Base-by-base conservation (phyloP, 805 yeast species). In the Ogataea saltuana region DNA sequence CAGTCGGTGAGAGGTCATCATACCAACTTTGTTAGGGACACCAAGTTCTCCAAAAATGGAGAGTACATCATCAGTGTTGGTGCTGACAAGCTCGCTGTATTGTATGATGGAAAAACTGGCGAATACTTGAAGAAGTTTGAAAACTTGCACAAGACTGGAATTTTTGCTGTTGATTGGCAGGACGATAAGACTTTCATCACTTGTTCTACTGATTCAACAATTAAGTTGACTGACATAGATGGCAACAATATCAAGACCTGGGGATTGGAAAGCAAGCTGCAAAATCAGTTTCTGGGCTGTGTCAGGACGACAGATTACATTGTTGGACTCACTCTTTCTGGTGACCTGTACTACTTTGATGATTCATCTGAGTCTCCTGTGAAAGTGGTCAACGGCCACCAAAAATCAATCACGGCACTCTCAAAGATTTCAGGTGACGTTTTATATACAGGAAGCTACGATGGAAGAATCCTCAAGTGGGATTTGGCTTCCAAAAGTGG, bases 81-180 rank as follows among this genome's bases (percentile, higher is more conserved):
- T 17, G 78, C 91, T 22, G 98, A 93, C 64, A 78, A 95, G 51
- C 67, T 72, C 37, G 78, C 88, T 44, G 85, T 76, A 25, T 62
- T 90, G 7, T 93, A 88, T 63, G 95, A 91, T 49, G 97, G 97
- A 17, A 81, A 83, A 53, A 77, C 86, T 5, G 97, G 97, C 29
- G 96, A 86, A 39, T 78, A 75, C 51, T 41, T 82, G 13, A 72
- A 74, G 42, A 76, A 74, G 54, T 60, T 81, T 20, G 78, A 76
- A 4, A 51, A 49, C 16, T 59, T 63, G 4, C 91, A 91, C 54
- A 73, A 76, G 6, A 95, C 95, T 35, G 90, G 97, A 36, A 76
- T 90, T n/a, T 85, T 82, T 56, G 82, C 85, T 1, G 67, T 90
- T 3, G 74, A 83, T 17, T 89, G 95, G 91, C 66, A 72, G 26